A percentile compares a stretch with the other conserved stretches of the same genome.
Conservation (phyloP, 441 rosid species). For the Iberis amara region DNA sequence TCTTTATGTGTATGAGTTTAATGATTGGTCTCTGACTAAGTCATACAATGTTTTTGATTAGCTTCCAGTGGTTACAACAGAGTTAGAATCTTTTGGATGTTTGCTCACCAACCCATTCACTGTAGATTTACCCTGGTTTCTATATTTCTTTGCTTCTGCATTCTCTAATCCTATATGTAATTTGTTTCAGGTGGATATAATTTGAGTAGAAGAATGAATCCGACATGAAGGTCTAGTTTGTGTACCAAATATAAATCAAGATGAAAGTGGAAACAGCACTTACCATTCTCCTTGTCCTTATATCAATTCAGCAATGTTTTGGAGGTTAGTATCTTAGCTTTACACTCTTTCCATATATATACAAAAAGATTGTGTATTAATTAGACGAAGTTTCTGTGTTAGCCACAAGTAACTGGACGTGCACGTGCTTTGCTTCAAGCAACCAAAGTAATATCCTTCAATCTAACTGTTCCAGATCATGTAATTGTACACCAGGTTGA, state of each 20-base stretch:
- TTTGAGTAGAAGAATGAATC: constrained; percentile 9
- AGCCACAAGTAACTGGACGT: constrained; percentile 61
- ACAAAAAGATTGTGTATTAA: not conserved
- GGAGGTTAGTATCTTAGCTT: constrained; percentile 47
- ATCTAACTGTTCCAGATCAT: constrained; percentile 72
- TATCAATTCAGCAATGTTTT: constrained; percentile 48
- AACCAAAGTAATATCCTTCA: constrained; percentile 32
- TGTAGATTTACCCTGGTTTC: constrained; percentile 1
- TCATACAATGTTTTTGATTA: constrained; percentile 21
- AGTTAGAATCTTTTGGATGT: constrained; percentile 39
- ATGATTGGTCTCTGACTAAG: constrained; percentile 23
- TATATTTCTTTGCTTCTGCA: constrained; percentile 5
- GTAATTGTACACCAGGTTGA: constrained; percentile 78
- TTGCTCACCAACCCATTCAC: constrained; percentile 48
- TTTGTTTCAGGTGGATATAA: constrained; percentile 20
- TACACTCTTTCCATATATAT: not conserved
- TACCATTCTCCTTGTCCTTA: constrained; percentile 39
- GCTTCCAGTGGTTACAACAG: constrained; percentile 30
- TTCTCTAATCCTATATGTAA: constrained; percentile 9
- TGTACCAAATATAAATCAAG: constrained; percentile 48
- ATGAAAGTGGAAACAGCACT: constrained; percentile 38
- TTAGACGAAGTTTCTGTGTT: constrained; percentile 43
- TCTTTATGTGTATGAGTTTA: not conserved
- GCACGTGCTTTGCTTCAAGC: constrained; percentile 51
- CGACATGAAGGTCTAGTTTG: constrained; percentile 29